Percentiles rank a stretch among this genome's conserved stretches.
These are phyloP conservation scores for Pulveroboletus sp. DNA, from an alignment of 768 basidiomycete species.

Conservation along the genomic window DNA sequence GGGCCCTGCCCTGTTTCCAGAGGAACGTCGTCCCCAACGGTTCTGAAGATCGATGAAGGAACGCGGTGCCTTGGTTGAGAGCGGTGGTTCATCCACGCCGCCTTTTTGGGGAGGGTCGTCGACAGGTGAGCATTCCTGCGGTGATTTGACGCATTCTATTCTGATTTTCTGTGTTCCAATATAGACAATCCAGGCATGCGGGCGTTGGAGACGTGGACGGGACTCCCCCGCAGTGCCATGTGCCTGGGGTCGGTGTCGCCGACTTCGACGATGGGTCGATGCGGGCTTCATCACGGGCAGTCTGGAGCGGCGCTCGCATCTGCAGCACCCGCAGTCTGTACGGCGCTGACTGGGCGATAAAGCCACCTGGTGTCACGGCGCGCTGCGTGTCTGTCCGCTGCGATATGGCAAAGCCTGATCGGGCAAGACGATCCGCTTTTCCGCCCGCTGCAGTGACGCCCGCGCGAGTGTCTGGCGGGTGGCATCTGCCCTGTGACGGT, in stretches of 20 bases:
- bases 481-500: slow-evolving; percentile 21
- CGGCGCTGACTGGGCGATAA: slow-evolving; percentile 13
- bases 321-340: neutral
- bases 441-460: slow-evolving; percentile 12
- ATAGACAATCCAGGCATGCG: slow-evolving; percentile 16
- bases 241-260: slow-evolving; percentile 2
- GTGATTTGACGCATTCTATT: slow-evolving; percentile 25
- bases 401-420: slow-evolving; percentile 15
- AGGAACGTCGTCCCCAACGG: slow-evolving; percentile 13
- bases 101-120: slow-evolving; percentile 2
- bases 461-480: slow-evolving; percentile 15
- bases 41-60: slow-evolving; percentile 29
- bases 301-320: slow-evolving; percentile 10
- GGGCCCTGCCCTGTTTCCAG: slow-evolving; percentile 19
- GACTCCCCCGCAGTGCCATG: slow-evolving; percentile 18
- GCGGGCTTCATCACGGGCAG: slow-evolving; percentile 3
- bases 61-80: slow-evolving; percentile 23
- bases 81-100: slow-evolving; percentile 13
- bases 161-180: slow-evolving; percentile 21
- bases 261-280: slow-evolving; percentile 23
- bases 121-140: slow-evolving; percentile 23
- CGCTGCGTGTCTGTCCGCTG: slow-evolving; percentile 13
- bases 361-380: slow-evolving; percentile 25
- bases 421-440: slow-evolving; percentile 20
- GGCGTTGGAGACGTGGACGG: neutral